Conservation (phyloP, 352 stramenopile genomes). For the Pythium dissimile region DNA sequence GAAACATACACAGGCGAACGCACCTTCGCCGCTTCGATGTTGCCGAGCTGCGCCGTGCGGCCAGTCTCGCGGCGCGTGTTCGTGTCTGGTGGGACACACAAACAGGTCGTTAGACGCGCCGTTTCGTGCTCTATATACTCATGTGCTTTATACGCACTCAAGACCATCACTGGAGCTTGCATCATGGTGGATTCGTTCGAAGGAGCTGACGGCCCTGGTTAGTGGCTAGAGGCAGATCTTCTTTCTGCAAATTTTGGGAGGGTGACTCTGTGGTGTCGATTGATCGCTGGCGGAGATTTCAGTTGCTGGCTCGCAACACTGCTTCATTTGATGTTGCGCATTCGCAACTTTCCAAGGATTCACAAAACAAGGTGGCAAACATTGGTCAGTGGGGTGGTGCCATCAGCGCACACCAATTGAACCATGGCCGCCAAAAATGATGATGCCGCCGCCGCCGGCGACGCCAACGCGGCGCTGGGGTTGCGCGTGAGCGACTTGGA, state of each 20-base stretch:
- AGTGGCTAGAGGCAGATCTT: conserved; percentile 2
- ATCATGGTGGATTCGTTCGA: conserved; percentile 42
- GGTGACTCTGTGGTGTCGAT: conserved; percentile 16
- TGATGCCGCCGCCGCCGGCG: conserved; percentile 12
- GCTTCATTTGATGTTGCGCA: too few relatives aligned
- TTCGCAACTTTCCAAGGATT: too few relatives aligned
- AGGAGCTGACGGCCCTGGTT: neutral
- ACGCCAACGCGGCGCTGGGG: conserved; percentile 54
- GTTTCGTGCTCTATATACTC: neutral
- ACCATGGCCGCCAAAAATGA: neutral
- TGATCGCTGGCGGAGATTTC: neutral
- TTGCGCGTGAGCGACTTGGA: conserved; percentile 57
- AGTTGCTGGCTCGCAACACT: neutral
- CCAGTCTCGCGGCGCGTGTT: conserved; percentile 99
- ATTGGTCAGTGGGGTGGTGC: too few relatives aligned
- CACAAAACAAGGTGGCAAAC: too few relatives aligned
- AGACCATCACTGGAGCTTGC: conserved; percentile 93
- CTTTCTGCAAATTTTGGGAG: neutral
- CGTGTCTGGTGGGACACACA: conserved; percentile 56
- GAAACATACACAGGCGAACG: neutral
- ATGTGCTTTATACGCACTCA: conserved; percentile 74
- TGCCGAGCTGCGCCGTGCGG: conserved; percentile 96
- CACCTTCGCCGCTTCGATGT: conserved; percentile 96
- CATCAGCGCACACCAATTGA: too few relatives aligned
- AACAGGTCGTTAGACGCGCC: neutral